Evolutionary conservation across 176 grass and related monocot genomes (phyloP).

Genomic region (Hyparrhenia diplandra): DNA sequence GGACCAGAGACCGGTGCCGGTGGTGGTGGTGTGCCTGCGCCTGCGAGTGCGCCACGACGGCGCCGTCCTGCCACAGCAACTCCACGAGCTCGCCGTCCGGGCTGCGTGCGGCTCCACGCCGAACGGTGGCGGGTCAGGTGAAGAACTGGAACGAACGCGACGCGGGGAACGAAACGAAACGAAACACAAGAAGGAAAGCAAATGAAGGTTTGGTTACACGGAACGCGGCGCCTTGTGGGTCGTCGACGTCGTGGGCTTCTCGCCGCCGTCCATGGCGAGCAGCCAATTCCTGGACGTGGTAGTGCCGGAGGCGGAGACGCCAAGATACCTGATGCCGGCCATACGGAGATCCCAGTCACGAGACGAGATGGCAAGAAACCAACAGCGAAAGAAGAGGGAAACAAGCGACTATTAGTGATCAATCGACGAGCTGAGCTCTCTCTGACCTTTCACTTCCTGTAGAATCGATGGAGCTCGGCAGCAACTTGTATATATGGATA

Average conservation of each 20-base stretch:
- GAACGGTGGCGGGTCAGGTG: background rate
- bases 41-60: conserved; percentile 60
- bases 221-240: background rate
- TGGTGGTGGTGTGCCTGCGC: conserved; percentile 12
- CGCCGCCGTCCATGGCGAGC: conserved; percentile 21
- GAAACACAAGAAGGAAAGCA: background rate
- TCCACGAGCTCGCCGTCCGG: conserved; percentile 64
- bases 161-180: background rate
- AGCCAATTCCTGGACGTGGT: background rate
- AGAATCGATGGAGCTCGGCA: background rate
- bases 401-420: background rate
- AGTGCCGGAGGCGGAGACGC: background rate
- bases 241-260: background rate
- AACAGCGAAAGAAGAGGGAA: background rate
- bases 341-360: background rate
- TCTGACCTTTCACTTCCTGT: background rate
- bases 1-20: background rate
- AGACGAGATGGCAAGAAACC: background rate
- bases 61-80: conserved; percentile 78
- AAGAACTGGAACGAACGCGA: background rate
- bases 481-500: background rate
- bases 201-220: conserved; percentile 13
- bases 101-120: conserved; percentile 40
- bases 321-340: background rate
- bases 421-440: background rate